Percentiles rank a stretch among this genome's conserved stretches.
These are phyloP conservation scores for Wickerhamiella infanticola DNA, from an alignment of 1,139 yeast species.

Conservation along the genomic window DNA sequence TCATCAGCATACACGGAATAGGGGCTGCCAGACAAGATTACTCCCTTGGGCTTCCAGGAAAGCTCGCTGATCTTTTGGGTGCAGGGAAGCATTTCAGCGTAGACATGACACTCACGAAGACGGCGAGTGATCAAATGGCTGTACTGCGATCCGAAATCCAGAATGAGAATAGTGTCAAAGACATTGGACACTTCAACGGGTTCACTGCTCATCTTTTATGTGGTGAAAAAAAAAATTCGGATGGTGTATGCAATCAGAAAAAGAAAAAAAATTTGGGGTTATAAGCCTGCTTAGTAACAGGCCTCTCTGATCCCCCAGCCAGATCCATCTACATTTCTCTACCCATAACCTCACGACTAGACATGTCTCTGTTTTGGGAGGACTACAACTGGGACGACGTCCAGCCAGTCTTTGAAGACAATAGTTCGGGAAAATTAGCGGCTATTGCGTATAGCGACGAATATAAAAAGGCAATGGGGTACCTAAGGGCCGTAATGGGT, in stretches of 20 bases:
- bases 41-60: slow-evolving; percentile 91
- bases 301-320: too few relatives aligned
- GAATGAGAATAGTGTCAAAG: slow-evolving; percentile 90
- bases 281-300: not conserved
- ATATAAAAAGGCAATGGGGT: slow-evolving; percentile 46
- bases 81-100: slow-evolving; percentile 99
- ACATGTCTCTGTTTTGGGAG: slow-evolving; percentile 5
- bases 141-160: slow-evolving; percentile 97
- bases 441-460: slow-evolving; percentile 65
- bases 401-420: slow-evolving; percentile 25
- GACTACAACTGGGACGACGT: slow-evolving; percentile 24
- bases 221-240: too few relatives aligned
- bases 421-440: slow-evolving; percentile 38
- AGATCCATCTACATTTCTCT: too few relatives aligned
- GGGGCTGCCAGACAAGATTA: slow-evolving; percentile 93
- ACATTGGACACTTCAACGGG: slow-evolving; percentile 50
- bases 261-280: not conserved
- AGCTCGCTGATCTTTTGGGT: slow-evolving; percentile 90
- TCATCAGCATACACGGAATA: slow-evolving; percentile 91
- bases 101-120: slow-evolving; percentile 91
- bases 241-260: too few relatives aligned
- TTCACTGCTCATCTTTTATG: too few relatives aligned
- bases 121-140: slow-evolving; percentile 95
- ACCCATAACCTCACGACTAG: too few relatives aligned
- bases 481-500: slow-evolving; percentile 45